These are phyloP conservation scores for Verticillium nubilum DNA, from an alignment of 2,329 filamentous ascomycete species.

Conservation along the genomic window DNA sequence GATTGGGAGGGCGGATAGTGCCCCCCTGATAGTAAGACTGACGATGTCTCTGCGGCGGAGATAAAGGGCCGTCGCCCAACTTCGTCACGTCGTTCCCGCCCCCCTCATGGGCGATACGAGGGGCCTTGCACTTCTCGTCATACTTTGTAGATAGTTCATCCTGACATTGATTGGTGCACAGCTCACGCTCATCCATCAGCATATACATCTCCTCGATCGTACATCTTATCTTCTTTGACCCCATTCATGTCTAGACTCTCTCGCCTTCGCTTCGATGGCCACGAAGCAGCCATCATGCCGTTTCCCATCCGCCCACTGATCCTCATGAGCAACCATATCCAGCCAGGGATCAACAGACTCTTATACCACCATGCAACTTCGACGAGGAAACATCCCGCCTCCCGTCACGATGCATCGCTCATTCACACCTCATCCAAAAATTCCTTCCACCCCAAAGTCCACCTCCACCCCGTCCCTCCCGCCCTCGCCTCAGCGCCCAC, in stretches of 20 bases:
- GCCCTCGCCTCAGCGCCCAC: background rate
- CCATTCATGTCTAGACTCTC: background rate
- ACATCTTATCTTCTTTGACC: background rate
- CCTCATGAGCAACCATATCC: background rate
- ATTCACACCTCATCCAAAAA: background rate
- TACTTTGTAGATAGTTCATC: background rate
- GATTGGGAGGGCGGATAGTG: background rate
- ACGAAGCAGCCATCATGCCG: background rate
- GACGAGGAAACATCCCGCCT: background rate
- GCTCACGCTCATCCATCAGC: background rate
- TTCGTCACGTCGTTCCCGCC: background rate
- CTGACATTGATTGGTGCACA: background rate
- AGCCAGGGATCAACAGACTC: background rate
- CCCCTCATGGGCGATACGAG: background rate
- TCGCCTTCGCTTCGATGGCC: background rate
- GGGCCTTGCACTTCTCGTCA: background rate
- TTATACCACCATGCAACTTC: background rate
- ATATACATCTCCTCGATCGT: background rate
- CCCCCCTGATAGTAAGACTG: background rate
- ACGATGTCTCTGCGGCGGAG: background rate
- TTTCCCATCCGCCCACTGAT: background rate
- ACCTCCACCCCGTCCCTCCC: background rate
- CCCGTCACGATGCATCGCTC: background rate
- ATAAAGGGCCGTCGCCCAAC: background rate
- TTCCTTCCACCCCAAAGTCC: background rate